These are phyloP conservation scores for Tardiomyces blankii DNA, from an alignment of 1,139 yeast species.

Conservation along the genomic window DNA sequence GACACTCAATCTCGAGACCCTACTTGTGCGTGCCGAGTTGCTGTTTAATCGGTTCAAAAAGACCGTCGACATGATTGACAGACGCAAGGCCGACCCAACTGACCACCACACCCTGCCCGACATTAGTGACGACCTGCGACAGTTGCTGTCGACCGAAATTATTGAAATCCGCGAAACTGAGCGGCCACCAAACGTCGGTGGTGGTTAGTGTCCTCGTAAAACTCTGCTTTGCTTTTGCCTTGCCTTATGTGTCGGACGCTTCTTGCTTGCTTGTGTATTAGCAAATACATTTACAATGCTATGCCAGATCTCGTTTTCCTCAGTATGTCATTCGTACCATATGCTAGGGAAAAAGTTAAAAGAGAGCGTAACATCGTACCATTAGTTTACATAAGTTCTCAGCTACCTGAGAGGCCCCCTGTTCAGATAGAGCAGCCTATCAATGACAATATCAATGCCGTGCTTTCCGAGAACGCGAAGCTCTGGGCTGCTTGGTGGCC, in stretches of 20 bases:
- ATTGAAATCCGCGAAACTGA: conserved; percentile 54
- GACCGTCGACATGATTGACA: conserved; percentile 66
- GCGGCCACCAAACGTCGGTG: conserved; percentile 27
- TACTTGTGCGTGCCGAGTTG: conserved; percentile 70
- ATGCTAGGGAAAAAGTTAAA: no score
- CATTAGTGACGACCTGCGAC: conserved; percentile 45
- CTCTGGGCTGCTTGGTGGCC: neutral
- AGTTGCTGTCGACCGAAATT: conserved; percentile 45
- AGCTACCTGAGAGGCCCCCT: no score
- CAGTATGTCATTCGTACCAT: no score
- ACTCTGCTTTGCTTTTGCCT: neutral
- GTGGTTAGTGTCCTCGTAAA: conserved; percentile 26
- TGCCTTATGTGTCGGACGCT: neutral
- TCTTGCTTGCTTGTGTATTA: no score
- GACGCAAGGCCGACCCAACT: conserved; percentile 30
- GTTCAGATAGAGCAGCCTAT: no score
- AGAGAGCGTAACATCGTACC: no score
- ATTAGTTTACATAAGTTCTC: no score
- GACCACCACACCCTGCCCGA: conserved; percentile 15
- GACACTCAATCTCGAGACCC: conserved; percentile 60
- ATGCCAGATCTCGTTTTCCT: no score
- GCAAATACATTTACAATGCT: no score
- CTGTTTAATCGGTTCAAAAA: conserved; percentile 69
- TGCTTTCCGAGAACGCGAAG: neutral
- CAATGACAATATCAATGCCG: neutral